Evolutionary conservation across 1,284 basidiomycete genomes (phyloP).

Genomic region (Malassezia arunalokei): DNA sequence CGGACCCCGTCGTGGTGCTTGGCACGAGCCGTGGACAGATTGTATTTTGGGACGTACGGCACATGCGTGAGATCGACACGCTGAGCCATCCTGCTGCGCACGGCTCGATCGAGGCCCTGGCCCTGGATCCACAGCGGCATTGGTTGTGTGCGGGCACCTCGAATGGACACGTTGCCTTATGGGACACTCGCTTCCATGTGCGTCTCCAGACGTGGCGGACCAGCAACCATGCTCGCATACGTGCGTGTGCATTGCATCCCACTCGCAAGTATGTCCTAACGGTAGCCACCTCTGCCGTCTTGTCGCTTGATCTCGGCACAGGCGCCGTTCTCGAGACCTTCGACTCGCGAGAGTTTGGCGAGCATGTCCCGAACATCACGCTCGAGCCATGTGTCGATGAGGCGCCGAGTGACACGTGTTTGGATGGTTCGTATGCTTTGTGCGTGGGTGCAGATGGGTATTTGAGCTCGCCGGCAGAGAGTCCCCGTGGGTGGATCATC

Average conservation of each 20-base stretch:
- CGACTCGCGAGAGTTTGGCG: background rate
- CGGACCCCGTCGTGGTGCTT: slow-evolving; percentile 55
- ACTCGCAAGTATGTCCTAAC: background rate
- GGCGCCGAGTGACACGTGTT: background rate
- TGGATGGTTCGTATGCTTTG: slow-evolving; percentile 1
- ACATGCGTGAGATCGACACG: slow-evolving; percentile 63
- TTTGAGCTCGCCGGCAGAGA: slow-evolving; percentile 20
- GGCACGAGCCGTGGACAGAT: slow-evolving; percentile 70
- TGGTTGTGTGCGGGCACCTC: slow-evolving; percentile 83
- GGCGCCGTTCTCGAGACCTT: background rate
- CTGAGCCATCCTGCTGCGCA: slow-evolving; percentile 73
- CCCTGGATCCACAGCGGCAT: slow-evolving; percentile 59
- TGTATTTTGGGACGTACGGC: slow-evolving; percentile 68
- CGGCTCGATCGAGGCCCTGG: slow-evolving; percentile 73
- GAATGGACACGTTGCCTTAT: slow-evolving; percentile 68
- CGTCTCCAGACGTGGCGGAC: slow-evolving; percentile 74
- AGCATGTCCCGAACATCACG: background rate
- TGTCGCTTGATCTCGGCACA: slow-evolving; percentile 1
- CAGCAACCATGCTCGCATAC: slow-evolving; percentile 42
- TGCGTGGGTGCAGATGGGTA: slow-evolving; percentile 43
- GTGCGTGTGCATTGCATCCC: slow-evolving; percentile 3
- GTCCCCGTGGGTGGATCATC: slow-evolving; percentile 58
- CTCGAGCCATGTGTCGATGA: background rate
- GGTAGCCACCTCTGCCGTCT: background rate
- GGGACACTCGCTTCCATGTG: slow-evolving; percentile 90